A percentile compares a stretch with the other conserved stretches of the same genome.
phyloP scores from a whole-genome alignment of 2,329 filamentous ascomycete species.

The Trichoderma semiorbis region DNA sequence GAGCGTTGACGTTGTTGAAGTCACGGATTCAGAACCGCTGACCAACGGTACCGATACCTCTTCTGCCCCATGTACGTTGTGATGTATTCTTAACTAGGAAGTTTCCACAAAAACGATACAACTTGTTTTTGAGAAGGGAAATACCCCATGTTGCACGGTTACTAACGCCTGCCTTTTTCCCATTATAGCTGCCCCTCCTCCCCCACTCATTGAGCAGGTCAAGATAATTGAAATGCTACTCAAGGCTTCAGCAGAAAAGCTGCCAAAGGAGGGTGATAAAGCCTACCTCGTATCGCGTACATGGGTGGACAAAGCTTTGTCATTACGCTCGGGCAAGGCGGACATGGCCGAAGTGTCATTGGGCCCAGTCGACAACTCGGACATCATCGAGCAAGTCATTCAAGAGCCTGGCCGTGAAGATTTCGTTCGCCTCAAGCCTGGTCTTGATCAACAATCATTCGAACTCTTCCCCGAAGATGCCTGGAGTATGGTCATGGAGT shows the following conservation, averaged over 20 bases:
- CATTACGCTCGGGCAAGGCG: constrained; percentile 58
- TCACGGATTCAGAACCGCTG: constrained; percentile 19
- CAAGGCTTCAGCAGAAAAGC: constrained; percentile 48
- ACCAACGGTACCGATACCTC: constrained; percentile 21
- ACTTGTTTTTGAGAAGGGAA: neutral
- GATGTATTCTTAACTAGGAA: neutral
- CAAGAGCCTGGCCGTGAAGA: constrained; percentile 46
- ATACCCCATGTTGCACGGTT: neutral
- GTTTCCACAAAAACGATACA: neutral
- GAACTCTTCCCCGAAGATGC: constrained; percentile 73
- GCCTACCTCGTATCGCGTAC: constrained; percentile 74
- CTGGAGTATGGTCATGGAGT: constrained; percentile 75
- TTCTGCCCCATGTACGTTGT: constrained; percentile 29
- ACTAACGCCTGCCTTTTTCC: neutral
- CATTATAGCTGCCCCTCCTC: constrained; percentile 24
- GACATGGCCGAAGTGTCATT: constrained; percentile 60
- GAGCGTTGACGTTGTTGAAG: constrained; percentile 41
- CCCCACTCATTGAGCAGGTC: constrained; percentile 59
- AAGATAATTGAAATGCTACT: constrained; percentile 64
- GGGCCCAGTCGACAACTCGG: constrained; percentile 82
- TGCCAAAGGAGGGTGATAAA: constrained; percentile 66
- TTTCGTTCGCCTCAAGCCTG: constrained; percentile 72
- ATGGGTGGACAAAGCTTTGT: constrained; percentile 74
- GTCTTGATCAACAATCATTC: constrained; percentile 66
- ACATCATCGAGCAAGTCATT: constrained; percentile 66